phyloP scores from a whole-genome alignment of 148 eudicot genomes.

The Dianthus caryophyllus region DNA sequence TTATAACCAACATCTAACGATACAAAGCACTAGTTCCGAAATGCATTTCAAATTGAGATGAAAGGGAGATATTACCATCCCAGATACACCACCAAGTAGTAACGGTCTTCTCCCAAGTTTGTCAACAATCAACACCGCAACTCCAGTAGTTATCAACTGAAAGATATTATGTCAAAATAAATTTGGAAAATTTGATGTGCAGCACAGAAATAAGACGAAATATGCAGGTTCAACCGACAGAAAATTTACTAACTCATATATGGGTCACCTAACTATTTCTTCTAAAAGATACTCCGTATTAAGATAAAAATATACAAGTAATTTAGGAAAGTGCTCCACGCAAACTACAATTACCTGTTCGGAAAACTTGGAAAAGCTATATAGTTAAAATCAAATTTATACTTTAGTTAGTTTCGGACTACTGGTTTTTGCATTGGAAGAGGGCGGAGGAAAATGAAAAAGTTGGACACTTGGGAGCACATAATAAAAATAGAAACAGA shows the following conservation, averaged over 20 bases:
- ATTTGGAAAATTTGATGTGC: conserved; percentile 2
- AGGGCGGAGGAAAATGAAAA: too few species aligned
- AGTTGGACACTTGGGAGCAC: not conserved
- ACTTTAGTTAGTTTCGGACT: not conserved
- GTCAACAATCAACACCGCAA: conserved; percentile 75
- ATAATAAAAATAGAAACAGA: conserved; percentile 2
- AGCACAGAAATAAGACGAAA: not conserved
- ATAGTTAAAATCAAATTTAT: not conserved
- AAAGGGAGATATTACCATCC: conserved; percentile 48
- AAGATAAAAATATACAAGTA: not conserved
- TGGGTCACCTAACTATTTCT: not conserved
- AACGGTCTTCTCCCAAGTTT: conserved; percentile 94
- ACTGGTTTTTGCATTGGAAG: not conserved
- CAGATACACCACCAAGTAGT: conserved; percentile 94
- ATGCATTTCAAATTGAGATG: not conserved
- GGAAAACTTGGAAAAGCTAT: not conserved
- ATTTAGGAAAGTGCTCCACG: not conserved
- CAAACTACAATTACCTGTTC: not conserved
- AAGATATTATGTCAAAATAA: conserved; percentile 13
- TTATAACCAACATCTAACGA: not conserved
- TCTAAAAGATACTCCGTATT: not conserved
- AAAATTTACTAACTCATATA: not conserved
- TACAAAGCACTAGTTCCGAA: not conserved
- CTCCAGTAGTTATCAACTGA: conserved; percentile 85
- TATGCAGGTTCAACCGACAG: conserved; percentile 8